These are phyloP conservation scores for Phascolomyces articulosus DNA, from an alignment of 371 early-diverging fungal species.

Conservation along the genomic window DNA sequence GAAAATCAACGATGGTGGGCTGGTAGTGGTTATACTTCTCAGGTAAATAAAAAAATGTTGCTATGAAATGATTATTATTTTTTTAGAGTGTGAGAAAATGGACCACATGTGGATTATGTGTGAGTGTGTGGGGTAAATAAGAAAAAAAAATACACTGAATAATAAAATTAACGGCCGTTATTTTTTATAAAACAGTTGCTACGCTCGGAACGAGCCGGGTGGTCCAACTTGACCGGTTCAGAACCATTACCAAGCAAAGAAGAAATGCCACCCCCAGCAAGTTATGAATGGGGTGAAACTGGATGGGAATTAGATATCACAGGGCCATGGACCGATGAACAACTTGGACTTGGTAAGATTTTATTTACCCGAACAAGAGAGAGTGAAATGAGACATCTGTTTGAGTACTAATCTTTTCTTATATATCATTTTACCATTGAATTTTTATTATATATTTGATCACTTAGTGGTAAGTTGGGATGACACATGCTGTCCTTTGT, in stretches of 20 bases:
- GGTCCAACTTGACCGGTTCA: slow-evolving; percentile 34
- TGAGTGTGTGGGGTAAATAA: background rate
- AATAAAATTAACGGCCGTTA: background rate
- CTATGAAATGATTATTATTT: too few species aligned
- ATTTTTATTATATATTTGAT: too few species aligned
- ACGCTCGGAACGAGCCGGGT: slow-evolving; percentile 27
- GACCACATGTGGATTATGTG: too few species aligned
- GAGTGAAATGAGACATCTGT: background rate
- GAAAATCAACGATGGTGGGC: slow-evolving; percentile 37
- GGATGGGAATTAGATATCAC: slow-evolving; percentile 28
- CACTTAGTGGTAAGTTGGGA: slow-evolving; percentile 24
- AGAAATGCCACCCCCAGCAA: slow-evolving; percentile 20
- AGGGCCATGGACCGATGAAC: slow-evolving; percentile 36
- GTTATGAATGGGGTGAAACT: slow-evolving; percentile 22
- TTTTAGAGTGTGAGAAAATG: background rate
- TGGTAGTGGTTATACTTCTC: slow-evolving; percentile 20
- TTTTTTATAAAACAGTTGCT: slow-evolving; percentile 17
- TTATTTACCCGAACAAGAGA: background rate
- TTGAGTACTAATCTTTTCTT: too few species aligned
- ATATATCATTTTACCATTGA: background rate
- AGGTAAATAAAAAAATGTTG: slow-evolving; percentile 20
- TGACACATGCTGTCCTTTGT: background rate
- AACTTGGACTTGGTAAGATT: slow-evolving; percentile 28
- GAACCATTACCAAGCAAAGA: slow-evolving; percentile 23
- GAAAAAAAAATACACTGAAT: background rate